These are phyloP conservation scores for Plasmodium chabaudi DNA, from an alignment of 169 alveolate species.

Conservation along the genomic window DNA sequence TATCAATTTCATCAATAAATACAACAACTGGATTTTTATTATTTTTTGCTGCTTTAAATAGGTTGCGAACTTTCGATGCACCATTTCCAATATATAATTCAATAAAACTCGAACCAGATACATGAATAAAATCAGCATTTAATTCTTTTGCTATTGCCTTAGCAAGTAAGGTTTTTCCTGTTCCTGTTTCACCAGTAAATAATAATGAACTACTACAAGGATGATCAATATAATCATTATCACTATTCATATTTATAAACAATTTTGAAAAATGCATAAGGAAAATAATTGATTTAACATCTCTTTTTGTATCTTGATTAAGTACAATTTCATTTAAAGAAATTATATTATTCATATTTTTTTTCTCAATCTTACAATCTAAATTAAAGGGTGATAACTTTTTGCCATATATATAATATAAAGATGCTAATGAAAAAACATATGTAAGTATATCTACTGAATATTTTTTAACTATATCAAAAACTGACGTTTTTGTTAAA, in stretches of 20 bases:
- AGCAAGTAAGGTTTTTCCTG: constrained; percentile 60
- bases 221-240: background rate
- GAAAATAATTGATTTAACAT: constrained; percentile 35
- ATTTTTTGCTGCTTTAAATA: constrained; percentile 54
- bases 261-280: constrained; percentile 28
- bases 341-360: too few species aligned
- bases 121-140: constrained; percentile 38
- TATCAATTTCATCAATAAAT: constrained; percentile 71
- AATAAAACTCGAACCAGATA: constrained; percentile 61
- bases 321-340: constrained; percentile 37
- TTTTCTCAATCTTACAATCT: constrained; percentile 4
- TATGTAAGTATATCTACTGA: constrained; percentile 34
- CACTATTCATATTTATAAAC: background rate
- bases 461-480: constrained; percentile 21
- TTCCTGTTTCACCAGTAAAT: constrained; percentile 70
- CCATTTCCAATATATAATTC: constrained; percentile 74
- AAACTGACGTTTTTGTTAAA: constrained; percentile 8
- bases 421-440: constrained; percentile 12
- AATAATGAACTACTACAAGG: constrained; percentile 7
- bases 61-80: constrained; percentile 48
- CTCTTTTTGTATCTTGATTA: constrained; percentile 38
- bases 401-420: constrained; percentile 40
- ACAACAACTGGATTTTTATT: constrained; percentile 25
- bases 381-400: background rate
- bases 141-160: constrained; percentile 61